Base-by-base conservation (phyloP, 768 basidiomycete species). In the Amanita fuliginea region DNA sequence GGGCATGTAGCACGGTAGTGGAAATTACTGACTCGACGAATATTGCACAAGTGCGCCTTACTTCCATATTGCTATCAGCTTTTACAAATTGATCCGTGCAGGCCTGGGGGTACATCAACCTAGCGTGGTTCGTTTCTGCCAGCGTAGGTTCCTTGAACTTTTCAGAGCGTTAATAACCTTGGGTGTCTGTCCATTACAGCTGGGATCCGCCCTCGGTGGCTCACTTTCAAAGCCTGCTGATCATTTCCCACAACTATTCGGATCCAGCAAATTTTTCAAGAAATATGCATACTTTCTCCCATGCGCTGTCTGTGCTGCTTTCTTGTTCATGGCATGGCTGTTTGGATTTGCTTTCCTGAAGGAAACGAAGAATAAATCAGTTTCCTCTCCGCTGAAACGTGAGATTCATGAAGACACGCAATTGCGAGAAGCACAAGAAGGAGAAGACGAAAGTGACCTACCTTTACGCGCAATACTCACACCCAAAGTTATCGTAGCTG, bases 11-110 rank as follows among this genome's bases (percentile, higher is more conserved):
- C 53, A 74, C 76, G 65, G 61, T 79, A 54, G 69, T 65, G 3
- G 79, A 81, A 56, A 69, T 81, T 36, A 78, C 78, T 0, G 78
- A 81, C 49, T 59, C 72, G 0, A 71, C 76, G 1, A 80, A 78
- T 54, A 61, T 81, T 32, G 66, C 77, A 1, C 67, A 68, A 53
- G 79, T 59, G 21, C 9, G 41, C 18, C 9, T 37, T 8, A 16
- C 4, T 37, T 18, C 18, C n/a, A 18, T 16, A 3, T 37, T 10
- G 4, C 9, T 19, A 8, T 37, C 5, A 8, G n/a, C n/a, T 19
- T 9, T 19, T 16, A 26, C 7, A 3, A 30, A 13, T 18, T n/a
- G n/a, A 36, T 3, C 16, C 6, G 3, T n/a, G 18, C 14, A 36
- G 35, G 35, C 35, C 11, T n/a, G 14, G 18, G 35, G 35, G 11